Base-by-base conservation (phyloP, 306 rosid genomes). In the Morella rubra region DNA sequence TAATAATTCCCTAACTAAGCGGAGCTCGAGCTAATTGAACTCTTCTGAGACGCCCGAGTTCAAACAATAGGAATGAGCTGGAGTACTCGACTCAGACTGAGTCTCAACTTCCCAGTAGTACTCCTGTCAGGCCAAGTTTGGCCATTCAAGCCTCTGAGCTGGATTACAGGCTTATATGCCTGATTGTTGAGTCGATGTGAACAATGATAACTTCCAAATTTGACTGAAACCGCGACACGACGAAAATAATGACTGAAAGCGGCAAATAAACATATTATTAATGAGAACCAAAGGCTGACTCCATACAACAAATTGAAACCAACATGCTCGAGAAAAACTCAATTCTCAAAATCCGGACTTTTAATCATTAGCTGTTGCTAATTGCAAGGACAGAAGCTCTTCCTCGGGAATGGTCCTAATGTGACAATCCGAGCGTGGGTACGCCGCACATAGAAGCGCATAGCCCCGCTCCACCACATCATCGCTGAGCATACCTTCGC, bases 401-500 rank as follows among this genome's bases (percentile, higher is more conserved):
- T 95, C 98, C 75, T 95, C 97, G 0, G 96, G 96, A 45, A 95
- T 95, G 67, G 76, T 87, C 83, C n/a, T 79, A 46, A 95, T 85
- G 44, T 66, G 95, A 51, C 98, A 95, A 85, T 95, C 96, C 1
- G 97, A 92, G 45, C 77, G 82, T 12, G 98, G 98, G 56, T 94
- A 94, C 0, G 98, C 74, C 0, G 87, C 82, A 40, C 98, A 94
- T 9, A 94, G 58, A 51, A 95, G 86, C 0, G 97, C 87, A 69
- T 86, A 95, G 1, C 99, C 99, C 7, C 92, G 86, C 61, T 91
- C 98, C 73, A 92, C 89, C n/a, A 96, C 98, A 79, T 92, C 99
- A 46, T 96, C 99, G 42, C 99, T 96, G 20, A 96, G 96, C 99
- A 96, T 96, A 11, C 99, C 99, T 37, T 91, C 98, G 49, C 93